These are phyloP conservation scores for Vinca minor DNA, from an alignment of 257 asterid genomes.

Conservation along the genomic window DNA sequence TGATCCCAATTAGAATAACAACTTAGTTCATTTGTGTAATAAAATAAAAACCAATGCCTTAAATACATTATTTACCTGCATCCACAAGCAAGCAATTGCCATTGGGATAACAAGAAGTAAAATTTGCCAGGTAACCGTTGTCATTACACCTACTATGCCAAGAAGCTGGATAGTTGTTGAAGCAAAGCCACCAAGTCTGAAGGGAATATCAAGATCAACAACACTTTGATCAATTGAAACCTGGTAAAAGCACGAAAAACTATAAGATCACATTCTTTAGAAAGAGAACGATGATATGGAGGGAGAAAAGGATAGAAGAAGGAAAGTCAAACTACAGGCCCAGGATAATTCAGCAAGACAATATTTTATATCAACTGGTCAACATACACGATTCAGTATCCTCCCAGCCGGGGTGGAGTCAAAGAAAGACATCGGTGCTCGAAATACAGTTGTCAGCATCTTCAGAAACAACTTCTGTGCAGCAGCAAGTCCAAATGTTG, in stretches of 20 bases:
- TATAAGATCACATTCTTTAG: constrained; percentile 16
- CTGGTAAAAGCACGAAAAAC: constrained; percentile 46
- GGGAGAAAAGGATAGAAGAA: constrained; percentile 1
- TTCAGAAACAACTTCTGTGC: constrained; percentile 78
- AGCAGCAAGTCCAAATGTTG: constrained; percentile 95
- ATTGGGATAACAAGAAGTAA: constrained; percentile 90
- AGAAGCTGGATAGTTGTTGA: constrained; percentile 96
- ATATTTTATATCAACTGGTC: constrained; percentile 3
- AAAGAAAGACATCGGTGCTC: constrained; percentile 94
- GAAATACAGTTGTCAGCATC: constrained; percentile 69
- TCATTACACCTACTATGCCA: constrained; percentile 96
- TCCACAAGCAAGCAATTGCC: constrained; percentile 99
- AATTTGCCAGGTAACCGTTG: constrained; percentile 94
- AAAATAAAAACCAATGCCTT: background rate
- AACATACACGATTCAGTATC: constrained; percentile 82
- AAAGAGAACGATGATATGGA: constrained; percentile 3
- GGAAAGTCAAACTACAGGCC: constrained; percentile 8
- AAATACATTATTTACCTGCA: constrained; percentile 56
- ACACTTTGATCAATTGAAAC: constrained; percentile 98
- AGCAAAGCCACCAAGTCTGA: constrained; percentile 99
- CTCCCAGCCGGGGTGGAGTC: constrained; percentile 98
- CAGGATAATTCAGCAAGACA: constrained; percentile 3
- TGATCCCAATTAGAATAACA: background rate
- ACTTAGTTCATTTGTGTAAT: background rate
- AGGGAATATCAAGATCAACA: constrained; percentile 97